A percentile compares a stretch with the other conserved stretches of the same genome.
Evolutionary conservation across 257 asterid genomes (phyloP).

Genomic region (Cynanchum wilfordii): DNA sequence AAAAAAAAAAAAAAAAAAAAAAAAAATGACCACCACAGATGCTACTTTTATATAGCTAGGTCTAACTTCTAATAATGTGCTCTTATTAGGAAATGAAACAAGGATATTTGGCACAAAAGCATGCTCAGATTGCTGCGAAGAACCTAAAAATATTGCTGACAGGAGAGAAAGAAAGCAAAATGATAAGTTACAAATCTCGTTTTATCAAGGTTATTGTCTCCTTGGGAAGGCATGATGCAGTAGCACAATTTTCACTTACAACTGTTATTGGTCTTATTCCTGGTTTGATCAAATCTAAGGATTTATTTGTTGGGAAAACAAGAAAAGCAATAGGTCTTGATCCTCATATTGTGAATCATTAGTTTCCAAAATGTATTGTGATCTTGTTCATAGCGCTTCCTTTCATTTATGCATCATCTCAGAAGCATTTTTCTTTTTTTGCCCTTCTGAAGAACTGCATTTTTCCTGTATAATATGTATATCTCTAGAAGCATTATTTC

Average conservation of each 20-base stretch:
- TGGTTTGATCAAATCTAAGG: conserved; percentile 77
- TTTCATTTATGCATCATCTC: background rate
- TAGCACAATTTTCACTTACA: conserved; percentile 67
- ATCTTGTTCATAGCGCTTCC: background rate
- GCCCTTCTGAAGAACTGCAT: background rate
- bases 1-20: too few species aligned
- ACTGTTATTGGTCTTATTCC: conserved; percentile 67
- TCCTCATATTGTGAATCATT: conserved; percentile 34
- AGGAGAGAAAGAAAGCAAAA: conserved; percentile 58
- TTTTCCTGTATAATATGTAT: background rate
- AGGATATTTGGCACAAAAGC: conserved; percentile 69
- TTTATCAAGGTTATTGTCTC: conserved; percentile 53
- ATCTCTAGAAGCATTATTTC: background rate
- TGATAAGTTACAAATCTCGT: conserved; percentile 55
- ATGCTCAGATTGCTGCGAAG: conserved; percentile 52
- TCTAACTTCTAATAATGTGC: background rate
- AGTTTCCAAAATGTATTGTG: conserved; percentile 5
- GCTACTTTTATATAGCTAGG: background rate
- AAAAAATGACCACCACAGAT: background rate
- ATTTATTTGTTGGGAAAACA: conserved; percentile 67
- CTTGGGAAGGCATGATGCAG: conserved; percentile 76
- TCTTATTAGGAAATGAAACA: conserved; percentile 56
- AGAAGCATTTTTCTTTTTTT: background rate
- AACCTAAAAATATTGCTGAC: conserved; percentile 51
- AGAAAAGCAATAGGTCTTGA: conserved; percentile 70